Evolutionary conservation across 2,329 filamentous ascomycete species (phyloP).

Genomic region (Paecilomyces sp.): DNA sequence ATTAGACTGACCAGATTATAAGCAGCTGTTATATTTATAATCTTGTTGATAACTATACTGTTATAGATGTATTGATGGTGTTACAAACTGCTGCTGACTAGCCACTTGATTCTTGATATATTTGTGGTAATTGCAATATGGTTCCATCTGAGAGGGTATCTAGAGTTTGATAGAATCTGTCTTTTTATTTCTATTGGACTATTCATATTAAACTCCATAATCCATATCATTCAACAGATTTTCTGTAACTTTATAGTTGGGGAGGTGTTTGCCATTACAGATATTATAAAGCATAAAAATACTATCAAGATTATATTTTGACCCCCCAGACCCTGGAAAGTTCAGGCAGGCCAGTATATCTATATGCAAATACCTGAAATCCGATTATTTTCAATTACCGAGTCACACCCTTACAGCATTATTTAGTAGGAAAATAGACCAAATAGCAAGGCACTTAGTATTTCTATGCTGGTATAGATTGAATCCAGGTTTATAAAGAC

Average conservation of each 20-base stretch:
- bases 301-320: slow-evolving; percentile 5
- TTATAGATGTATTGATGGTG: no score
- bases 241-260: background rate
- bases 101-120: no score
- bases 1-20: no score
- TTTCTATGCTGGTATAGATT: no score
- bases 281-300: slow-evolving; percentile 1
- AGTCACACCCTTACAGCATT: slow-evolving; percentile 5
- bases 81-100: no score
- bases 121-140: no score
- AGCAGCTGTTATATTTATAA: no score
- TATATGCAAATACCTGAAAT: slow-evolving; percentile 4
- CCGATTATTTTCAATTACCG: slow-evolving; percentile 3
- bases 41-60: no score
- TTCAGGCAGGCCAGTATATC: slow-evolving; percentile 5
- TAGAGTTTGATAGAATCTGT: background rate
- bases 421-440: no score
- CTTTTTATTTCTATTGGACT: background rate
- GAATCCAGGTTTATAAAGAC: no score
- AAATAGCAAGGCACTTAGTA: no score
- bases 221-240: background rate
- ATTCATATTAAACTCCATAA: background rate
- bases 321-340: slow-evolving; percentile 5
- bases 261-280: background rate
- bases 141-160: background rate